Base-by-base conservation (phyloP, 495 filamentous ascomycete species). In the Evansstolkia leycettana region DNA sequence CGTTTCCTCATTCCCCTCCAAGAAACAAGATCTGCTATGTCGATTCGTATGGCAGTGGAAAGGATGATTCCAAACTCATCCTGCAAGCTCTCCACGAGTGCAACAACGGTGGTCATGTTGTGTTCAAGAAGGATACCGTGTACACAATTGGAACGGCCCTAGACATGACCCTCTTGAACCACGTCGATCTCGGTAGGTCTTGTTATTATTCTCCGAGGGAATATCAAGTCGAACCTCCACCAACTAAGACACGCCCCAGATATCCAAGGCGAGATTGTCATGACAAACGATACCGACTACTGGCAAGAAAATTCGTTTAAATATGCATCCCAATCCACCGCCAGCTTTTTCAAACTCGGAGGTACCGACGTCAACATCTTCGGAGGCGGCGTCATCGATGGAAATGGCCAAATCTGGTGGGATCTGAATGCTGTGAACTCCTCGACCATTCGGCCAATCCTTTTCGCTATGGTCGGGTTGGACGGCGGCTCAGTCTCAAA, bases 371-470 rank as follows among this genome's bases (percentile, higher is more conserved):
- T 83, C 19, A 77, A 79, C 42, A 56, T 83, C 29, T 83, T 79
- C 37, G 76, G 76, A 3, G 64, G 65, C 17, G 76, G 76, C 18
- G 76, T 64, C 3, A 47, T 79, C 7, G 65, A 78, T 46, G 76
- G 78, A 16, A 81, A 80, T 41, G 78, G 78, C 1, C 76, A 84
- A 49, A 65, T 74, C 9, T 81, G 76, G 75, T 83, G 81, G 49
- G 76, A 83, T 48, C 52, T 67, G 8, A 73, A 73, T 34, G 70
- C 66, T 1, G 37, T 47, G 18, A 57, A 82, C 40, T 52, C 62
- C 17, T 64, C 71, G 17, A 70, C 73, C 30, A 57, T 76, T 30
- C 66, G 76, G 1, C 76, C 76, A 8, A 64, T 82, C 38, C 60
- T 82, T 24, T 48, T 80, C 28, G 70, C 70, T 11, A 62, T 79